Conservation (phyloP, 306 rosid genomes). For the Arachis hypogaea region DNA sequence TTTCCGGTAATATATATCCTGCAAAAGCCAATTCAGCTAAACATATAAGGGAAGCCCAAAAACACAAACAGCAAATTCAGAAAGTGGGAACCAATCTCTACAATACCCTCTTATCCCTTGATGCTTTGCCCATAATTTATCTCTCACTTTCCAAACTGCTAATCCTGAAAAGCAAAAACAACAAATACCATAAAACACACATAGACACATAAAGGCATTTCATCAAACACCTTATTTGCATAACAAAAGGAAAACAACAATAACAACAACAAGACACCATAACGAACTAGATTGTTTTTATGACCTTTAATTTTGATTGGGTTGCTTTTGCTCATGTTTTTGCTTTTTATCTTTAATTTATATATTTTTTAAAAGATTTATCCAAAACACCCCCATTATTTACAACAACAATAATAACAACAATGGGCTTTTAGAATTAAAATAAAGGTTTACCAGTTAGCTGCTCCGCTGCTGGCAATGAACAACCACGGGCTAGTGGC, state of each 20-base stretch:
- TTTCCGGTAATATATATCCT: constrained; percentile 96
- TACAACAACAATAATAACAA: no score
- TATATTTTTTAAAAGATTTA: no score
- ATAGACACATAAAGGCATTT: background rate
- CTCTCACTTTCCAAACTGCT: constrained; percentile 8
- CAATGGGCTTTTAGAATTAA: no score
- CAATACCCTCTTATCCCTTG: constrained; percentile 91
- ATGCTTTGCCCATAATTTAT: constrained; percentile 85
- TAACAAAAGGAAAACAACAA: background rate
- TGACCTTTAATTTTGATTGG: background rate
- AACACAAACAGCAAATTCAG: background rate
- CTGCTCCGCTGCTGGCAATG: no score
- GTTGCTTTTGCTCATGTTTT: no score
- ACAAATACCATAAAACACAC: constrained; percentile 7
- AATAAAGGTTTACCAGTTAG: no score
- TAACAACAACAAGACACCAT: background rate
- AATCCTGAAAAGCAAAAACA: constrained; percentile 17
- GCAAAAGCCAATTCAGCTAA: constrained; percentile 28
- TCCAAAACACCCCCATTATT: no score
- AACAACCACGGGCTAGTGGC: no score
- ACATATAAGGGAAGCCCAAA: background rate
- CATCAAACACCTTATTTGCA: background rate
- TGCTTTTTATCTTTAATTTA: no score
- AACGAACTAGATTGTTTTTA: background rate
- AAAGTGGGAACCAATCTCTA: constrained; percentile 12